Evolutionary conservation across 179 eudicot genomes (phyloP).

Genomic region (Heliamphora ciliata): DNA sequence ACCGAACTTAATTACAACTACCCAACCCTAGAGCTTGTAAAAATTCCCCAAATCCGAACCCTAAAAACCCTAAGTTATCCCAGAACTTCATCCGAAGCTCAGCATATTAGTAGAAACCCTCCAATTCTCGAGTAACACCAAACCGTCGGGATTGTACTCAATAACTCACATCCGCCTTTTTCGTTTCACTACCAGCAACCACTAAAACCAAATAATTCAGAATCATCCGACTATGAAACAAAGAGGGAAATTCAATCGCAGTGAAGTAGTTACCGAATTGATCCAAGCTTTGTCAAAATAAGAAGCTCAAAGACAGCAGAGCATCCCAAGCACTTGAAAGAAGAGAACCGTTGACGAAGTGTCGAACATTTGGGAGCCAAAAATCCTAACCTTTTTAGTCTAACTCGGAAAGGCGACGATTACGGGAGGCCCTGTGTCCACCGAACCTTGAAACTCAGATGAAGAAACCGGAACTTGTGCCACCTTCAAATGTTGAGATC

Average conservation of each 20-base stretch:
- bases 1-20: neutral
- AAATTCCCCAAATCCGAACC: conserved; percentile 9
- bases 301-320: neutral
- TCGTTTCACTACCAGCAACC: neutral
- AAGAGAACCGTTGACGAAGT: neutral
- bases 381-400: neutral
- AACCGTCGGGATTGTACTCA: neutral
- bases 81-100: conserved; percentile 14
- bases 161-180: neutral
- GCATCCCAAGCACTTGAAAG: neutral
- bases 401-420: neutral
- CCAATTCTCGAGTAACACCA: neutral
- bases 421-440: neutral
- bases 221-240: neutral
- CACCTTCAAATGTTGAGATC: neutral
- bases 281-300: neutral
- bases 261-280: neutral
- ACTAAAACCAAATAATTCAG: conserved; percentile 1
- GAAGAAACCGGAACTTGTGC: neutral
- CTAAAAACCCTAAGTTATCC: conserved; percentile 16
- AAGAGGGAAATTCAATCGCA: neutral
- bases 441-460: neutral
- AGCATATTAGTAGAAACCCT: neutral
- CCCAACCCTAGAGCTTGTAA: conserved; percentile 4
- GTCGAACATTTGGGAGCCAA: neutral